A percentile compares a stretch with the other conserved stretches of the same genome.
Evolutionary conservation across 2,329 filamentous ascomycete genomes (phyloP).

Genomic region (Beauveria rudraprayagi): DNA sequence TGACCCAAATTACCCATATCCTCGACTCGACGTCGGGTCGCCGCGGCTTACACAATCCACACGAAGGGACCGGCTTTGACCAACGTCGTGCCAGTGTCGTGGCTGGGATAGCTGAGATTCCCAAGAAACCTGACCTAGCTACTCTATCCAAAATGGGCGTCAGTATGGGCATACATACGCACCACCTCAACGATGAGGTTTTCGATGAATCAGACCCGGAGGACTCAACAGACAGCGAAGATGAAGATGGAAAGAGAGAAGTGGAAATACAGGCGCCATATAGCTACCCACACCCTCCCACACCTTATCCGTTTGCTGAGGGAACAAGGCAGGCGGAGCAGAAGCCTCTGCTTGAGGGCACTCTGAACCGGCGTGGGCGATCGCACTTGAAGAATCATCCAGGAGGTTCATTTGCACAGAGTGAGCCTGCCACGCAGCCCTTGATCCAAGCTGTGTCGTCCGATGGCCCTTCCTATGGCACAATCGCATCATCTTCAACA

Average conservation of each 20-base stretch:
- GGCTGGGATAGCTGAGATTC: conserved; percentile 47
- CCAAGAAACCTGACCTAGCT: conserved; percentile 50
- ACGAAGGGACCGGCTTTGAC: conserved; percentile 23
- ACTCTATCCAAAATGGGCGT: conserved; percentile 50
- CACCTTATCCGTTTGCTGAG: background rate
- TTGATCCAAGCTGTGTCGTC: background rate
- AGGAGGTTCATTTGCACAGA: background rate
- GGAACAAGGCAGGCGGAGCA: background rate
- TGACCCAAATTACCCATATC: conserved; percentile 35
- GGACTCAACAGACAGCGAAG: conserved; percentile 24
- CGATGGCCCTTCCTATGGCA: conserved; percentile 4
- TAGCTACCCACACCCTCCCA: conserved; percentile 3
- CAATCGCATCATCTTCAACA: conserved; percentile 1
- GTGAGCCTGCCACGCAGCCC: background rate
- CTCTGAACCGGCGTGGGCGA: background rate
- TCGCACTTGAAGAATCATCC: background rate
- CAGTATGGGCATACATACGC: conserved; percentile 67
- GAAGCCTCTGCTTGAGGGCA: background rate
- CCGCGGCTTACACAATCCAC: conserved; percentile 36
- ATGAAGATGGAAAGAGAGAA: conserved; percentile 22
- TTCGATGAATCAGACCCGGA: conserved; percentile 35
- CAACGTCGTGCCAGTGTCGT: conserved; percentile 37
- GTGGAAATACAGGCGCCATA: conserved; percentile 19
- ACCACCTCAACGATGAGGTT: conserved; percentile 57
- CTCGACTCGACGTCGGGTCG: conserved; percentile 35